Evolutionary conservation across 805 yeast genomes (phyloP).

Genomic region (Yarrowia hollandica): DNA sequence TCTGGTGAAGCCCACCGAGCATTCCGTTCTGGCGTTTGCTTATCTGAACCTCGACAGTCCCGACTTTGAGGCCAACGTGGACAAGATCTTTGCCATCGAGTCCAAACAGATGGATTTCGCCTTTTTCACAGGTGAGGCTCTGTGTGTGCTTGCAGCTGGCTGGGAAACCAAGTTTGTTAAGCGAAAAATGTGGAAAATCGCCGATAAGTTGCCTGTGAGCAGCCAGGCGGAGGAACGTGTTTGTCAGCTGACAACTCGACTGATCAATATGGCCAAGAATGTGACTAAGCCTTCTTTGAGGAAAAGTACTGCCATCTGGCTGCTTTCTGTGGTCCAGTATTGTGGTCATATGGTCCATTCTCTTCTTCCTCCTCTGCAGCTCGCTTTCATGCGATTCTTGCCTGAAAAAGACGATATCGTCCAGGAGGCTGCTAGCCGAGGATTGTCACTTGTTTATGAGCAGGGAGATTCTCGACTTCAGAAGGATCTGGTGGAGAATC

Average conservation of each 20-base stretch:
- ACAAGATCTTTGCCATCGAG: conserved; percentile 52
- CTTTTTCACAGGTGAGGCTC: conserved; percentile 82
- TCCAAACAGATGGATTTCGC: conserved; percentile 74
- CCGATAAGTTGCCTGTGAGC: neutral
- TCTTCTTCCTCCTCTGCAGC: conserved; percentile 64
- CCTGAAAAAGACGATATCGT: conserved; percentile 80
- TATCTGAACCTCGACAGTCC: conserved; percentile 29
- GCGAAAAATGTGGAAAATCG: conserved; percentile 50
- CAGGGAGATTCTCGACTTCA: conserved; percentile 65
- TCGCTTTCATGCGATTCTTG: conserved; percentile 72
- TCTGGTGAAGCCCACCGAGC: conserved; percentile 15
- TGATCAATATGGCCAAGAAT: conserved; percentile 55
- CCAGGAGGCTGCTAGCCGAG: conserved; percentile 93
- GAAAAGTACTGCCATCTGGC: conserved; percentile 81
- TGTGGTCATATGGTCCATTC: conserved; percentile 51
- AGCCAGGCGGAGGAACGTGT: conserved; percentile 23
- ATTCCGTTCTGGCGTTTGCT: conserved; percentile 46
- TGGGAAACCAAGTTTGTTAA: conserved; percentile 64
- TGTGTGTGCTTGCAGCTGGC: conserved; percentile 69
- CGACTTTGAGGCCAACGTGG: conserved; percentile 40
- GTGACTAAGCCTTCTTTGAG: conserved; percentile 70
- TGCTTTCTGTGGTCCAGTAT: conserved; percentile 74
- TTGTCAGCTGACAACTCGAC: conserved; percentile 46
- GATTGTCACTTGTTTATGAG: conserved; percentile 78
- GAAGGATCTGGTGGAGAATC: conserved; percentile 69